Base-by-base conservation (phyloP, 306 rosid species). In the Canavalia gladiata region DNA sequence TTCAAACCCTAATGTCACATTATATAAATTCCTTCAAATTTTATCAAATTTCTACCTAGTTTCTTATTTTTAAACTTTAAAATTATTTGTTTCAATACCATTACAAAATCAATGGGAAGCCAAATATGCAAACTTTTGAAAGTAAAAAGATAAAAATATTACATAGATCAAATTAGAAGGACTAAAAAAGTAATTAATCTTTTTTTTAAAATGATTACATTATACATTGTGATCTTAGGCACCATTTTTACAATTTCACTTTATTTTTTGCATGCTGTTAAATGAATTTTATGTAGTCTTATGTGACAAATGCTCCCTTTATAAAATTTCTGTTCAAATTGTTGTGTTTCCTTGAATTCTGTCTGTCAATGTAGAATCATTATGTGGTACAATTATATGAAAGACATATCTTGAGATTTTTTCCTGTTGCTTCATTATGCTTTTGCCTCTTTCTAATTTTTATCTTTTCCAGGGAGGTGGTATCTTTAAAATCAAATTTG, bases 311-410 rank as follows among this genome's bases (percentile, higher is more conserved):
- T 50, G 45, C 28, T 50, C 54, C 28, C n/a, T 10, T 18, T 76
- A 68, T 57, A 34, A 47, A 46, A 37, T 50, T 29, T 29, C 8
- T 70, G 49, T 74, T 42, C n/a, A 34, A 67, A 31, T 64, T 51
- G 43, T 71, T 9, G 46, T 42, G 56, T 67, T 62, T 70, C 34
- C 71, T 71, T 54, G 34, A 83, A 62, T 77, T 60, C 25, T 60
- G 13, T 39, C 49, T 55, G 63, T 45, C 55, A 54, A 54, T 52
- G 34, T 51, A 34, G 63, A 64, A 18, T 45, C 13, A 8, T 31
- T 63, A 49, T 60, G 69, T 47, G 50, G 74, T 59, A 5, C 39
- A 82, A 50, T 49, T 76, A 55, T 75, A 57, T 56, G 60, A 68
- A 46, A 59, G 47, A 57, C 49, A 25, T 34, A 12, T 58, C 47